These are phyloP conservation scores for Botrytis aclada DNA, from an alignment of 2,329 filamentous ascomycete species.

Conservation along the genomic window DNA sequence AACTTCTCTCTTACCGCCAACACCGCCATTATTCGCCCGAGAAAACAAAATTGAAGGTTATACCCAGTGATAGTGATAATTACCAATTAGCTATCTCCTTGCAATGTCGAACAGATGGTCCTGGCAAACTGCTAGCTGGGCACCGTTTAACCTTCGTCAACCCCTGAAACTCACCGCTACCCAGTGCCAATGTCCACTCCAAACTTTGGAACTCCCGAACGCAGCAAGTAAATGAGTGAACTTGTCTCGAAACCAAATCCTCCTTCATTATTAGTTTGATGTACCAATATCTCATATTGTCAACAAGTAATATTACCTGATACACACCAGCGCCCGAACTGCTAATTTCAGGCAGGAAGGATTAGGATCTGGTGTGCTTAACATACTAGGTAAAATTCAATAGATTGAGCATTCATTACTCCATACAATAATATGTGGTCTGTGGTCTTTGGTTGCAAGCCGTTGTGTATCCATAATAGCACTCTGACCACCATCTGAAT, in stretches of 20 bases:
- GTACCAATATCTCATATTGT: not conserved
- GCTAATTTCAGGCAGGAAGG: conserved; percentile 4
- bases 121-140: conserved; percentile 9
- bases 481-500: conserved; percentile 2
- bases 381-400: not conserved
- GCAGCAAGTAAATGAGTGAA: conserved; percentile 11
- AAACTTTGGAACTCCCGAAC: conserved; percentile 6
- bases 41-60: conserved; percentile 8
- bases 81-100: conserved; percentile 7
- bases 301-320: conserved; percentile 2
- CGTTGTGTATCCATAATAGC: conserved; percentile 12
- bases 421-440: conserved; percentile 16
- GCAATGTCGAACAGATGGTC: conserved; percentile 14
- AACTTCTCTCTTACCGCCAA: conserved; percentile 10
- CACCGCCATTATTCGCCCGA: not conserved
- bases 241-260: conserved; percentile 12
- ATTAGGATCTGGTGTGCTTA: conserved; percentile 4
- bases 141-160: conserved; percentile 12
- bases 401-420: conserved; percentile 9
- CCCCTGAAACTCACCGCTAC: conserved; percentile 14
- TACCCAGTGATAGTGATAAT: not conserved
- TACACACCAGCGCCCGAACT: conserved; percentile 1
- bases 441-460: conserved; percentile 7
- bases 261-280: conserved; percentile 14
- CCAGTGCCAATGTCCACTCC: conserved; percentile 5